These are phyloP conservation scores for Aspergillus taichungensis DNA, from an alignment of 495 filamentous ascomycete genomes.

Conservation along the genomic window DNA sequence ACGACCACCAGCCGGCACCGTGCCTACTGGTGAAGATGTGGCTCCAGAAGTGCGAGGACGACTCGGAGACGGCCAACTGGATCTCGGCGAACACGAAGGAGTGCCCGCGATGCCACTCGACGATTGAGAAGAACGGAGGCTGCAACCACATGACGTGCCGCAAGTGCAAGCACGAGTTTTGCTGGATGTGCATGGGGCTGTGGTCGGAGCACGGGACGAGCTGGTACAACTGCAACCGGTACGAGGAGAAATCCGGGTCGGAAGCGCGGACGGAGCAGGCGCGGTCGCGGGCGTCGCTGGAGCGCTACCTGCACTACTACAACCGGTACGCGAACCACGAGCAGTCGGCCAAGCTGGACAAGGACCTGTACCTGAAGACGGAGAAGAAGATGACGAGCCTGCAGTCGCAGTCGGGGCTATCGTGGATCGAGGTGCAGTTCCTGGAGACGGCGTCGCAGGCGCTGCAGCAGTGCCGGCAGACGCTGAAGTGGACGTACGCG, in stretches of 20 bases:
- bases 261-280: conserved; percentile 89
- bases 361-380: conserved; percentile 90
- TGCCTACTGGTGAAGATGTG: conserved; percentile 90
- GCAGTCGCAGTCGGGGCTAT: conserved; percentile 87
- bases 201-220: conserved; percentile 99
- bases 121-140: conserved; percentile 98
- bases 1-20: conserved; percentile 88
- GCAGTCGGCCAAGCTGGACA: conserved; percentile 93
- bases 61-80: conserved; percentile 98
- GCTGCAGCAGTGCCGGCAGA: conserved; percentile 91
- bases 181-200: conserved; percentile 99
- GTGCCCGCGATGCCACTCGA: conserved; percentile 89
- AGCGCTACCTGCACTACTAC: conserved; percentile 96
- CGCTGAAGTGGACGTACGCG: conserved; percentile 97
- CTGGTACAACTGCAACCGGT: conserved; percentile 99
- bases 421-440: conserved; percentile 99
- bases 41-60: conserved; percentile 97
- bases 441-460: conserved; percentile 86
- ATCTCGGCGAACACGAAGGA: conserved; percentile 99
- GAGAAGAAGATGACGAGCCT: conserved; percentile 98
- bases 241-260: conserved; percentile 85
- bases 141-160: conserved; percentile 99
- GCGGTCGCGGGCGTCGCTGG: conserved; percentile 76
- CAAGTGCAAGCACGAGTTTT: conserved; percentile 98
- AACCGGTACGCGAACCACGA: conserved; percentile 98